Conservation (phyloP, 192 early-diverging fungal genomes). For the Umbelopsis ramanniana region DNA sequence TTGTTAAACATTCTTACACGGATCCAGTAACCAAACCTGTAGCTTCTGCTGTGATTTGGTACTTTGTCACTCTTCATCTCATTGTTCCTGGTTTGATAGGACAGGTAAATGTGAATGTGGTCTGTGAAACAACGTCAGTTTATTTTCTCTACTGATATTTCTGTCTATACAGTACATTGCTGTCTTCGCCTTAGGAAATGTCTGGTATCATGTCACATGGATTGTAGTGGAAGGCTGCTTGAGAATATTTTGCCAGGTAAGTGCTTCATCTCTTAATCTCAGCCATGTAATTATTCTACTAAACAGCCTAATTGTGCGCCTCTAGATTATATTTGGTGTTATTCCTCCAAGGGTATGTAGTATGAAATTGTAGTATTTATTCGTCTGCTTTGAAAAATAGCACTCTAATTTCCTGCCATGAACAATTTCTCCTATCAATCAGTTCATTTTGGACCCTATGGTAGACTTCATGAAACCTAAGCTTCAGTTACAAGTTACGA, state of each 20-base stretch:
- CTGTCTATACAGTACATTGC: not conserved
- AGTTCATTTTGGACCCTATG: slow-evolving; percentile 2
- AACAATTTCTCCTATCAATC: too few species aligned
- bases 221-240: slow-evolving; percentile 9
- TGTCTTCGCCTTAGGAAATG: not conserved
- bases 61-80: not conserved
- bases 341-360: slow-evolving; percentile 12
- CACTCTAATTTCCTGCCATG: not conserved
- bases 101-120: not conserved
- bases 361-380: not conserved
- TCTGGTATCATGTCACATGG: slow-evolving; percentile 14
- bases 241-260: slow-evolving; percentile 15
- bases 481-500: not conserved
- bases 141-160: not conserved
- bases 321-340: slow-evolving; percentile 10
- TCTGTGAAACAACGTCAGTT: not conserved
- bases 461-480: slow-evolving; percentile 5
- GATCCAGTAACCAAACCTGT: slow-evolving; percentile 5
- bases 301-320: too few species aligned
- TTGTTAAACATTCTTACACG: not conserved
- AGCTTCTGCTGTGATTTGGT: slow-evolving; percentile 11
- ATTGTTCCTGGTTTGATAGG: slow-evolving; percentile 10
- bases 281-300: too few species aligned
- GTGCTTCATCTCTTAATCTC: not conserved
- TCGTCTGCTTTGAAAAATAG: too few species aligned